These are phyloP conservation scores for Irpex sp. DNA, from an alignment of 1,284 basidiomycete species.

Conservation along the genomic window DNA sequence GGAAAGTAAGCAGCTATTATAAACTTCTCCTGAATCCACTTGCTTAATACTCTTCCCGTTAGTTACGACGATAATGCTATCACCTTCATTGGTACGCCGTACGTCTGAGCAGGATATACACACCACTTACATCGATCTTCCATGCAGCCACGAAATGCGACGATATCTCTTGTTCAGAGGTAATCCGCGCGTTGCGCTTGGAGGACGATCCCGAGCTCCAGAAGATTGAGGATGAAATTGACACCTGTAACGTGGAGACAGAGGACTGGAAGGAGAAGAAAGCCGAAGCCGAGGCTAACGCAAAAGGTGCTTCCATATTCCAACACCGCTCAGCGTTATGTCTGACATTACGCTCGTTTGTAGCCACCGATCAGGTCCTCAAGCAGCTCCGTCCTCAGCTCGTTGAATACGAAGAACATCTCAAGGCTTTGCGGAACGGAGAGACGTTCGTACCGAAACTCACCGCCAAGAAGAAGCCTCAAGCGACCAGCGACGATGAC, in stretches of 20 bases:
- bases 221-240: conserved; percentile 42
- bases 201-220: conserved; percentile 48
- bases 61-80: background rate
- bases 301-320: conserved; percentile 33
- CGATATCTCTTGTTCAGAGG: conserved; percentile 47
- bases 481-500: conserved; percentile 1
- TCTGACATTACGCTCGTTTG: background rate
- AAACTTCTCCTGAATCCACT: background rate
- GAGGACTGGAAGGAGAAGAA: conserved; percentile 39
- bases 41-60: background rate
- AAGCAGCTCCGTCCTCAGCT: conserved; percentile 33
- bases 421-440: conserved; percentile 42
- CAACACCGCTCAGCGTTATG: too few species aligned
- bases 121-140: background rate
- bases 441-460: conserved; percentile 37
- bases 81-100: background rate
- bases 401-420: conserved; percentile 40
- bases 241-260: conserved; percentile 31
- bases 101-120: background rate
- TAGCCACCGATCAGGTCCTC: conserved; percentile 36
- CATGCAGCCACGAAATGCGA: background rate
- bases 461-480: conserved; percentile 26
- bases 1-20: background rate
- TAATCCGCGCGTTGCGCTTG: conserved; percentile 44
- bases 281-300: conserved; percentile 29